Conservation (phyloP, 208 protist species). For the Angomonas ambiguus region DNA sequence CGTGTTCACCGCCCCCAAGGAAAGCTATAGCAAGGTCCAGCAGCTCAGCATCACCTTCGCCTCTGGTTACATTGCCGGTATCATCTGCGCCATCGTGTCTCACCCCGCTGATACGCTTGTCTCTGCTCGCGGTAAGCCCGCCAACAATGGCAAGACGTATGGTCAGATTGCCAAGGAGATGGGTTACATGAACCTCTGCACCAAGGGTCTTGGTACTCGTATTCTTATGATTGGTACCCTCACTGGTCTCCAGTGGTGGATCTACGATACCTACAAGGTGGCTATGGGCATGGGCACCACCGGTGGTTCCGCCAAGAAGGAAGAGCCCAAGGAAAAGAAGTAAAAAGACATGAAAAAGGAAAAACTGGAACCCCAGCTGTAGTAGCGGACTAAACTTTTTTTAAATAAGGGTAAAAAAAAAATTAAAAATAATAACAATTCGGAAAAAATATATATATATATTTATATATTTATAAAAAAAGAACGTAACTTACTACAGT, state of each 20-base stretch:
- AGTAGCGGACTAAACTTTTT: too few relatives aligned
- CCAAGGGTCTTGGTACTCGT: slow-evolving; percentile 89
- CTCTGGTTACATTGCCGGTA: slow-evolving; percentile 93
- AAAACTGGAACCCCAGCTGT: too few relatives aligned
- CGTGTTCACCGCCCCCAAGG: slow-evolving; percentile 80
- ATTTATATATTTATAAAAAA: too few relatives aligned
- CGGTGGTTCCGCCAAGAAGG: slow-evolving; percentile 30
- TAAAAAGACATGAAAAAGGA: slow-evolving; percentile 11
- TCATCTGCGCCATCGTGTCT: slow-evolving; percentile 94
- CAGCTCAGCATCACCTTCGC: slow-evolving; percentile 91
- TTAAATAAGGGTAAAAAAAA: slow-evolving; percentile 11
- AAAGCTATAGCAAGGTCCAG: slow-evolving; percentile 81
- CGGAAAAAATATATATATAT: neutral
- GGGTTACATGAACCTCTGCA: slow-evolving; percentile 79
- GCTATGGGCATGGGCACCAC: slow-evolving; percentile 35
- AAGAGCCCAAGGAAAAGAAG: slow-evolving; percentile 10
- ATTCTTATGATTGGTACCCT: slow-evolving; percentile 97
- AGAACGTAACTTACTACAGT: too few relatives aligned
- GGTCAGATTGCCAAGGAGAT: slow-evolving; percentile 85
- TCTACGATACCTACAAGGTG: slow-evolving; percentile 81
- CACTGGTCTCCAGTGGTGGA: slow-evolving; percentile 95
- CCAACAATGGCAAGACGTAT: slow-evolving; percentile 72
- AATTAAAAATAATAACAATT: slow-evolving; percentile 13
- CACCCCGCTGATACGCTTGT: slow-evolving; percentile 95
- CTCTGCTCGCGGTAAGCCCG: slow-evolving; percentile 88